phyloP scores from a whole-genome alignment of 352 stramenopile genomes.

The Phytophthora sp. region DNA sequence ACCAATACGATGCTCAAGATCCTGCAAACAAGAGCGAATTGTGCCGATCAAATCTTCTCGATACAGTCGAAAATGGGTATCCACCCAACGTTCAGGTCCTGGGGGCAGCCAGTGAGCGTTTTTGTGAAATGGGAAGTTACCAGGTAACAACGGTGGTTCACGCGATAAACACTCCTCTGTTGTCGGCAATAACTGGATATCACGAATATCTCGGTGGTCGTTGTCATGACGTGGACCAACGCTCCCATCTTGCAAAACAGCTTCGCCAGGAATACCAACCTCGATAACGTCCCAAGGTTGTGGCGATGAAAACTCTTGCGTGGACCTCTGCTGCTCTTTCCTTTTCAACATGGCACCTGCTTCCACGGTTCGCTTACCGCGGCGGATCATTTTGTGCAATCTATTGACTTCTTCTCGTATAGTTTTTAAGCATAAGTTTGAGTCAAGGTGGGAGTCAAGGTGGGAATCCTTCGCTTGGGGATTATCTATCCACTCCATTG shows the following conservation, averaged over 20 bases:
- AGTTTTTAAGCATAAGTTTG: slow-evolving; percentile 35
- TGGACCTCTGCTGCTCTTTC: slow-evolving; percentile 3
- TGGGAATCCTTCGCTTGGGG: background rate
- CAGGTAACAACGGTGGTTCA: slow-evolving; percentile 35
- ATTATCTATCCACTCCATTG: slow-evolving; percentile 28
- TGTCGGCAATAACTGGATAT: slow-evolving; percentile 45
- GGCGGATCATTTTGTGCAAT: slow-evolving; percentile 38
- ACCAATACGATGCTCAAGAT: slow-evolving; percentile 29
- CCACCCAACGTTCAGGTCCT: slow-evolving; percentile 45
- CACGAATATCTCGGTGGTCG: slow-evolving; percentile 34
- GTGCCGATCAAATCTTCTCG: slow-evolving; percentile 46
- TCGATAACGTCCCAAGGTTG: slow-evolving; percentile 39
- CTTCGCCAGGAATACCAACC: slow-evolving; percentile 27
- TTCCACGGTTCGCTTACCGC: slow-evolving; percentile 18
- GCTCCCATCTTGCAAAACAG: slow-evolving; percentile 20
- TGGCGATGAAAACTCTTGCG: background rate
- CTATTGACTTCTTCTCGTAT: slow-evolving; percentile 34
- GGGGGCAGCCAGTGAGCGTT: slow-evolving; percentile 49
- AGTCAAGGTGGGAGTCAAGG: slow-evolving; percentile 24
- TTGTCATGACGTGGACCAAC: slow-evolving; percentile 50
- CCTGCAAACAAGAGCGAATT: slow-evolving; percentile 41
- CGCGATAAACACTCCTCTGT: slow-evolving; percentile 39
- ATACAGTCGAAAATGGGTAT: slow-evolving; percentile 55
- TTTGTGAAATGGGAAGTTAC: slow-evolving; percentile 43
- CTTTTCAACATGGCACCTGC: slow-evolving; percentile 4